Evolutionary conservation across 352 stramenopile species (phyloP), one percentile per base, ranked within the genome.

Genomic region (Thalassiosira allenii): DNA sequence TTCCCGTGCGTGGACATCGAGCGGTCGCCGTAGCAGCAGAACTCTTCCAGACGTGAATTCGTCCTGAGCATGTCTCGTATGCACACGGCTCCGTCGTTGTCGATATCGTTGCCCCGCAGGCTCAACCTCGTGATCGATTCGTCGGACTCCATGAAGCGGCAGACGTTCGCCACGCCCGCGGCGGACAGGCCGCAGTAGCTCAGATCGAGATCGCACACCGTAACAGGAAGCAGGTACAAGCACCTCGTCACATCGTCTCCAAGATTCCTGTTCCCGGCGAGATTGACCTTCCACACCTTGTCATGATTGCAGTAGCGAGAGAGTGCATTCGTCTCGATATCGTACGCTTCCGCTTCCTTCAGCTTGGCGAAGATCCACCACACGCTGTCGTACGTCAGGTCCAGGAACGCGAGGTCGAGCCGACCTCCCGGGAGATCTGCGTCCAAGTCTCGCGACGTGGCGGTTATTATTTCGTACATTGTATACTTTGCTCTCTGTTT

Each of bases 61-160:
- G 6, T 49, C 17, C 5, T 20, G 12, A 75, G 40, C 66, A 75
- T 69, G 22, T 75, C 53, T 29, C 27, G 14, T 33, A 75, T 69
- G 41, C 20, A 54, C 0, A 11, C 22, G 4, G 66, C 66, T 34
- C 52, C 33, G 3, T 68, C 27, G 6, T 69, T 32, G 32, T 47
- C 33, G 29, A 75, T 37, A n/a, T 17, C 20, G 37, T 75, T 75
- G 11, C 66, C 52, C 12, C 30, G 30, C 33, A 75, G n/a, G 30
- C 1, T 75, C 27, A 66, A 57, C 8, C 53, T 23, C 22, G 49
- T 66, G 22, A 75, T 69, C 3, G n/a, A 34, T 57, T 11, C 43
- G 12, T 75, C 54, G 37, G 8, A 43, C 37, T 75, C 52, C 32
- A 75, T 66, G 30, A 68, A 75, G 9, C 67, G 11, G 9, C 49